Base-by-base conservation (phyloP, 352 stramenopile species). In the Phytophthora podocarpi region DNA sequence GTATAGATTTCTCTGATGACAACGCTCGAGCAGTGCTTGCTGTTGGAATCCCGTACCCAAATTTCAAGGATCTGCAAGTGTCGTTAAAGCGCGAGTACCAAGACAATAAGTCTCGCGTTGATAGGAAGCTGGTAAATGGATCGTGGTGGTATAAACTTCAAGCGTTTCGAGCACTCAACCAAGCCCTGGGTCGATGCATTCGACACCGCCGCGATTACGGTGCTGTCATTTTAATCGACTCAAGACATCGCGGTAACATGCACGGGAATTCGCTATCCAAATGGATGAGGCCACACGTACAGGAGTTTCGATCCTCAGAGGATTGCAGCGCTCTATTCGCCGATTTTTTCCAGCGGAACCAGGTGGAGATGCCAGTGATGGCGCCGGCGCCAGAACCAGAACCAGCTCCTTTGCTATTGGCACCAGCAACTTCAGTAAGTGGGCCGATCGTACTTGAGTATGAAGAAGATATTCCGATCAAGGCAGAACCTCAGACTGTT, bases 161-260 rank as follows among this genome's bases (percentile, higher is more conserved):
- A 67, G 97, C 97, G 2, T 97, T 97, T 63, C 86, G 97, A n/a
- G 97, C 97, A 10, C 90, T 99, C 5, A 99, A 99, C 74, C 98
- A 99, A 79, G 97, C 97, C 7, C 82, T 99, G 15, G 98, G 98
- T 1, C 86, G 98, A 39, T 98, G 98, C 34, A 99, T 99, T 80
- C 96, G 98, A 13, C 98, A 99, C 66, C 87, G 90, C 7, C 74
- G 87, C n/a, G 98, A 99, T 72, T 99, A 98, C 59, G 98, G 97
- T 13, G 85, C 91, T 24, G 96, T 99, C 36, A 63, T 99, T 13
- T 76, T 99, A n/a, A 76, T 98, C 5, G 98, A 99, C 42, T 92
- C 85, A 2, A 70, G 85, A 5, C 82, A 92, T 55, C 75, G 80
- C 1, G 76, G 72, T 18, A 71, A 85, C 16, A 64, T 55, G 9